phyloP scores from a whole-genome alignment of 345 rosid genomes.

The Lepidium sativum region DNA sequence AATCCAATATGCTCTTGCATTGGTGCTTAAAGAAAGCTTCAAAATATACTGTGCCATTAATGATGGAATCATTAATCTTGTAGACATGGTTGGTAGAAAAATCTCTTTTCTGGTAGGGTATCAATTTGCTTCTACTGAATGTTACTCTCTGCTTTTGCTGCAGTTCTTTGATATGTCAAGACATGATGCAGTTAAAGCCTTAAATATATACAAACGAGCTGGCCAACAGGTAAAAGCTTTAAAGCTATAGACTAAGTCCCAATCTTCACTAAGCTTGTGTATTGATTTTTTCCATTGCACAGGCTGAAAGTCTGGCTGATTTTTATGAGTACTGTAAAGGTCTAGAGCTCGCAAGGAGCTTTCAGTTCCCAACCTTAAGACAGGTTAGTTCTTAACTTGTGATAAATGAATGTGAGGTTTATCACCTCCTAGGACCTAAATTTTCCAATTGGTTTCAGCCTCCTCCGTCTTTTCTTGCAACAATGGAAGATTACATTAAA shows the following conservation, averaged over 20 bases:
- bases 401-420: not conserved
- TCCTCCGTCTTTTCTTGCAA: constrained; percentile 78
- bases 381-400: constrained; percentile 20
- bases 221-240: constrained; percentile 69
- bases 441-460: constrained; percentile 28
- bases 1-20: constrained; percentile 74
- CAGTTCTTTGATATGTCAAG: constrained; percentile 99
- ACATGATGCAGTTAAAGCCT: constrained; percentile 73
- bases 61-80: constrained; percentile 82
- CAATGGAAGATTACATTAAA: constrained; percentile 93
- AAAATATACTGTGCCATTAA: constrained; percentile 84
- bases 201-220: constrained; percentile 76
- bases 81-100: constrained; percentile 63
- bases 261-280: not conserved
- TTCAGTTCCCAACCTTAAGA: constrained; percentile 30
- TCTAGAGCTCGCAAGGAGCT: constrained; percentile 26
- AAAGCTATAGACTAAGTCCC: constrained; percentile 2
- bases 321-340: constrained; percentile 29
- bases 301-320: constrained; percentile 60
- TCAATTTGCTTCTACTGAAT: constrained; percentile 6
- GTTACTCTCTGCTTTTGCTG: constrained; percentile 5
- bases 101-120: not conserved
- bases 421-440: not conserved
- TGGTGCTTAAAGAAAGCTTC: constrained; percentile 49
- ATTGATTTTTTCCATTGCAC: constrained; percentile 13